Evolutionary conservation across 352 stramenopile species (phyloP).

Genomic region (Phytopythium delawarense): DNA sequence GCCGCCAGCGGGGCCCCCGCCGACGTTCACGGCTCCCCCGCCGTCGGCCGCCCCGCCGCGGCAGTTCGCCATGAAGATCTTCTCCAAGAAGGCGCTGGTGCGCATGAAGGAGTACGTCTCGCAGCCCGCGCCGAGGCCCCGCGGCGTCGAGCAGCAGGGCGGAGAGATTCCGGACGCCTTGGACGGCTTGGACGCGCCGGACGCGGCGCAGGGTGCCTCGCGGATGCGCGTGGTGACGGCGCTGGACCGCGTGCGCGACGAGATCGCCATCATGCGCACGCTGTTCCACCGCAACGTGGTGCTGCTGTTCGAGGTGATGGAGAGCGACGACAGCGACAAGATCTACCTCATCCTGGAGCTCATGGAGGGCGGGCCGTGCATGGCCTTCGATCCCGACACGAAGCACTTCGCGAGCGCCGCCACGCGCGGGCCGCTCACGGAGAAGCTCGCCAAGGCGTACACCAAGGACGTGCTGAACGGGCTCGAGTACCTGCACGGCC

Average conservation of each 20-base stretch:
- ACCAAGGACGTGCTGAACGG: constrained; percentile 72
- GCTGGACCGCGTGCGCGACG: constrained; percentile 73
- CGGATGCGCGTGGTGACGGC: constrained; percentile 75
- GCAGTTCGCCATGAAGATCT: constrained; percentile 83
- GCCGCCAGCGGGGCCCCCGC: neutral
- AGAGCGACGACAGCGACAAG: constrained; percentile 70
- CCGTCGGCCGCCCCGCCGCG: constrained; percentile 11
- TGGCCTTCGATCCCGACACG: constrained; percentile 65
- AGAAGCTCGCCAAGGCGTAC: constrained; percentile 63
- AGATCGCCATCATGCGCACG: constrained; percentile 85
- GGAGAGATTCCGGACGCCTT: too few relatives aligned
- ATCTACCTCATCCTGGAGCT: constrained; percentile 87
- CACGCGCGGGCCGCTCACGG: constrained; percentile 45
- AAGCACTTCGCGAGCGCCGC: constrained; percentile 70
- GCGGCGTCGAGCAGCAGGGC: neutral
- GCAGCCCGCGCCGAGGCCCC: constrained; percentile 9
- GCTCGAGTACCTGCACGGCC: constrained; percentile 74
- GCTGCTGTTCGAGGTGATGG: constrained; percentile 89
- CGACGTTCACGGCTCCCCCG: constrained; percentile 2
- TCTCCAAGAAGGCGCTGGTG: constrained; percentile 67
- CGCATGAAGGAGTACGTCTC: constrained; percentile 81
- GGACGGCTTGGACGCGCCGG: neutral
- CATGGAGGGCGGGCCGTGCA: constrained; percentile 79
- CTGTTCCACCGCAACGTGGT: constrained; percentile 91
- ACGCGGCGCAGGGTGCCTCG: constrained; percentile 3